phyloP scores from a whole-genome alignment of 257 asterid species.

The Primulina huaijiensis region DNA sequence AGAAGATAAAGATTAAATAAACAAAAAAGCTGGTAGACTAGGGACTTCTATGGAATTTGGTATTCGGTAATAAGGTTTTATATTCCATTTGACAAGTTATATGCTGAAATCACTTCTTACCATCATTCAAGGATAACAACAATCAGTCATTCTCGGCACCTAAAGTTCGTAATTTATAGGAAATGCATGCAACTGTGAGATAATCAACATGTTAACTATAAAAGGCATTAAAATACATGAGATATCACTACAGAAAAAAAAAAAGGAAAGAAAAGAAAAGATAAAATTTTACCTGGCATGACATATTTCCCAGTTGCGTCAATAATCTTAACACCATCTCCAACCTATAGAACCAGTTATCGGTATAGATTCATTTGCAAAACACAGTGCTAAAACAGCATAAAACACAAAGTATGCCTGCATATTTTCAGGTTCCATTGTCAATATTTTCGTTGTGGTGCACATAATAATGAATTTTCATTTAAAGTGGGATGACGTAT shows the following conservation, averaged over 20 bases:
- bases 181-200: not conserved
- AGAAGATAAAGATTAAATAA: slow-evolving; percentile 5
- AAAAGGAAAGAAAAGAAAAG: not conserved
- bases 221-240: too few relatives aligned
- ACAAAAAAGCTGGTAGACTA: slow-evolving; percentile 9
- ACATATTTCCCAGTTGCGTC: slow-evolving; percentile 93
- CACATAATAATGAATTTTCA: not conserved
- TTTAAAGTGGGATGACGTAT: not conserved
- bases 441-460: not conserved
- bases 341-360: slow-evolving; percentile 54
- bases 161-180: not conserved
- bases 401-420: not conserved
- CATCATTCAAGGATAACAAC: not conserved
- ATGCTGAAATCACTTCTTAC: slow-evolving; percentile 7
- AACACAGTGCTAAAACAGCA: not conserved
- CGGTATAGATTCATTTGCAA: slow-evolving; percentile 18
- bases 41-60: not conserved
- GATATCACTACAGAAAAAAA: too few relatives aligned
- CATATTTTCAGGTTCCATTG: not conserved
- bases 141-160: slow-evolving; percentile 3
- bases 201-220: too few relatives aligned
- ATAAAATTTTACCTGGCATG: slow-evolving; percentile 78
- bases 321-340: slow-evolving; percentile 66
- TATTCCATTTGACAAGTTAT: not conserved
- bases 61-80: not conserved